Base-by-base conservation (phyloP, 164 flowering plant genomes). In the Liquidambar formosana region DNA sequence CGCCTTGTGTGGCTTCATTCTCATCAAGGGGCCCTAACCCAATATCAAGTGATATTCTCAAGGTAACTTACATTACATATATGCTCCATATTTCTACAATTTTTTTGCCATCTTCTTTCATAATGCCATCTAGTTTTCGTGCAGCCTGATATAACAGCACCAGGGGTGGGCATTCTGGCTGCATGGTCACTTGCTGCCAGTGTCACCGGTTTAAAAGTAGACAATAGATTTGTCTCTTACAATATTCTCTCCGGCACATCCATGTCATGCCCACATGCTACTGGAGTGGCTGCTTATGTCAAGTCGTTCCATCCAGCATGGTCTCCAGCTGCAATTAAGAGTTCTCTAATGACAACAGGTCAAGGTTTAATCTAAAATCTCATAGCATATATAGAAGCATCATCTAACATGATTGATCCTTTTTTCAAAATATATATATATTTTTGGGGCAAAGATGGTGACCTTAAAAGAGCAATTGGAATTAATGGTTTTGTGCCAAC, bases 1-100 rank as follows among this genome's bases (percentile, higher is more conserved):
- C 73, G 10, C 73, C 73, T 0, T 26, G 4, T 43, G 73, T 71
- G 1, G 67, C 25, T 21, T 65, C 60, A 9, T 72, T 72, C 38
- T 72, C 75, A 3, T 72, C 75, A 0, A 49, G 75, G 5, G 75
- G 75, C 4, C 75, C 75, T 9, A 72, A 49, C 54, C 65, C 65
- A 12, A 49, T 71, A 13, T 63, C 68, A n/a, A 4, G 5, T 18
- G 68, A 71, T 44, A 71, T 71, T 27, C 62, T 71, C 53, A 71
- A 63, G 72, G 61, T 61, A 61, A n/a, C n/a, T n/a, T n/a, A n/a
- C n/a, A n/a, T n/a, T n/a, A n/a, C n/a, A n/a, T n/a, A n/a, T 19
- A 8, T 53, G 25, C 26, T 8, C 25, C 0, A n/a, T 33, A 15
- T 65, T 11, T 47, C n/a, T n/a, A n/a, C 11, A 6, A 6, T 5